These are phyloP conservation scores for Syzygium malaccense DNA, from an alignment of 441 rosid genomes.

Conservation along the genomic window DNA sequence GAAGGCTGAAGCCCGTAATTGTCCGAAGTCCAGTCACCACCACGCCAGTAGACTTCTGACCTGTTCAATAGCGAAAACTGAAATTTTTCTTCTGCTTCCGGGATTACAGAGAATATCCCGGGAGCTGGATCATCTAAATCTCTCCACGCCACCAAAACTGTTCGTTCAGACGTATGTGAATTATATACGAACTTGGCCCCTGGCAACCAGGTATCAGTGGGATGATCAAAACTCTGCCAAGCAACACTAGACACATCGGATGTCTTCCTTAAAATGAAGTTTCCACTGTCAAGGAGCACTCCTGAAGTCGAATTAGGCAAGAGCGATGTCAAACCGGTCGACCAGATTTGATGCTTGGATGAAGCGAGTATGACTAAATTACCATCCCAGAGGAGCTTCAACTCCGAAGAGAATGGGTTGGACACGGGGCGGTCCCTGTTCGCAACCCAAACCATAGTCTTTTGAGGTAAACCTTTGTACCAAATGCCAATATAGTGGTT, in stretches of 20 bases:
- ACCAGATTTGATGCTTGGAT: conserved; percentile 1
- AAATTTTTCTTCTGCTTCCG: no score
- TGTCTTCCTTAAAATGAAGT: conserved; percentile 8
- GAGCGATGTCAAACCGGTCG: not conserved
- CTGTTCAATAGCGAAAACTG: not conserved
- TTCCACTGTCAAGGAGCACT: conserved; percentile 16
- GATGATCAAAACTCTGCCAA: no score
- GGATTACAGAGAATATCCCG: no score
- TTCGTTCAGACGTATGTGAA: no score
- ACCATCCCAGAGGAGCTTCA: conserved; percentile 6
- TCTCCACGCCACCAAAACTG: no score
- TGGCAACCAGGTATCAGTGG: no score
- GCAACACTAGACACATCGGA: not conserved
- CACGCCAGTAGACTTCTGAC: no score
- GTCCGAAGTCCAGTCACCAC: no score
- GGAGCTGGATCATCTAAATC: no score
- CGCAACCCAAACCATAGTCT: conserved; percentile 13
- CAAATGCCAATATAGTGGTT: conserved; percentile 14
- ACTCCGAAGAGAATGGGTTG: not conserved
- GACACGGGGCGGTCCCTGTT: conserved; percentile 5
- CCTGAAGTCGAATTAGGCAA: conserved; percentile 1
- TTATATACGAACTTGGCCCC: no score
- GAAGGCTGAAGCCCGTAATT: no score
- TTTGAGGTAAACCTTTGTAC: conserved; percentile 1
- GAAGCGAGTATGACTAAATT: conserved; percentile 2